A percentile compares a stretch with the other conserved stretches of the same genome.
Evolutionary conservation across 805 yeast species (phyloP).

Genomic region (Metschnikowia amazonensis): DNA sequence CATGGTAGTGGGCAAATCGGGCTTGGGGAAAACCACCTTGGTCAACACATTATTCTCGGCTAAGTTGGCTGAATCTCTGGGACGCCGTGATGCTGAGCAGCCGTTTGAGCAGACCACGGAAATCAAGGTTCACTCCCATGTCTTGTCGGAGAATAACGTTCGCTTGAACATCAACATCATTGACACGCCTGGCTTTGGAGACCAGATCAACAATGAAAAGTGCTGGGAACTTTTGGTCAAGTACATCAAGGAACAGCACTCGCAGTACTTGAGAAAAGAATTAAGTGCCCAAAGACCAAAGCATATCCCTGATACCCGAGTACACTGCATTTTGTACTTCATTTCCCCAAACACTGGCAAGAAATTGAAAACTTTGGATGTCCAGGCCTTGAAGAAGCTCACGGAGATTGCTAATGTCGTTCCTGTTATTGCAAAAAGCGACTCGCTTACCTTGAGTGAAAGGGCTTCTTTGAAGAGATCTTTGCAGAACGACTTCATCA

Average conservation of each 20-base stretch:
- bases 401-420: constrained; percentile 90
- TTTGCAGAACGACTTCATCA: constrained; percentile 71
- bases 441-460: constrained; percentile 82
- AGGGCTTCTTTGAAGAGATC: constrained; percentile 72
- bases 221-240: constrained; percentile 96
- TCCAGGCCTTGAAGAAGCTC: constrained; percentile 75
- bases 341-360: constrained; percentile 77
- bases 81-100: constrained; percentile 62
- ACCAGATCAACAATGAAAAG: constrained; percentile 89
- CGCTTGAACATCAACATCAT: constrained; percentile 80
- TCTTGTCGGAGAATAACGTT: constrained; percentile 81
- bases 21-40: constrained; percentile 90
- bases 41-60: constrained; percentile 88
- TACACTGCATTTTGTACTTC: constrained; percentile 89
- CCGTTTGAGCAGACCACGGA: constrained; percentile 86
- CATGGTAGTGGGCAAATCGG: constrained; percentile 88
- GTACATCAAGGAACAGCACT: constrained; percentile 93
- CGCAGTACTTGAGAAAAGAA: constrained; percentile 85
- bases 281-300: constrained; percentile 91
- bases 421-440: constrained; percentile 93
- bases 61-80: constrained; percentile 68
- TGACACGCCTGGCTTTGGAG: constrained; percentile 98
- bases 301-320: constrained; percentile 79
- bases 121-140: constrained; percentile 66
- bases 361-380: constrained; percentile 81